Conservation (phyloP, 2,329 filamentous ascomycete species). For the Orbilia quercus region DNA sequence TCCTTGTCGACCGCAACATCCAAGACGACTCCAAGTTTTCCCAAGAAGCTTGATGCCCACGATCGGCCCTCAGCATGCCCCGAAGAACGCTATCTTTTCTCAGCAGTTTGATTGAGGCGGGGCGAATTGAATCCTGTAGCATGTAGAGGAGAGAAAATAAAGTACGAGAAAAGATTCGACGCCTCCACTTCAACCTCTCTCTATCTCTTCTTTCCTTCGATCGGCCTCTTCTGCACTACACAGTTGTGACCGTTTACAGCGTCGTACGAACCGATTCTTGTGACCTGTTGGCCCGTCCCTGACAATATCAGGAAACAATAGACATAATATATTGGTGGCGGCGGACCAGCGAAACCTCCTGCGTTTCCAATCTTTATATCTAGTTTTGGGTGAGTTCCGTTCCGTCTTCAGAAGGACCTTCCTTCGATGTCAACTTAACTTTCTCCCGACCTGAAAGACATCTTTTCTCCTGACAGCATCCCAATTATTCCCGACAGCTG, state of each 20-base stretch:
- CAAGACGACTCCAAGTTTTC: neutral
- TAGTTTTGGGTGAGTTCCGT: neutral
- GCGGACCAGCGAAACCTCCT: neutral
- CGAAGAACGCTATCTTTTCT: constrained; percentile 13
- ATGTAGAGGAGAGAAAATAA: neutral
- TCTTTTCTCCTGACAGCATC: neutral
- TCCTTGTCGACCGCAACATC: constrained; percentile 13
- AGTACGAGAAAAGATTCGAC: neutral
- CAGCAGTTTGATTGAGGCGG: neutral
- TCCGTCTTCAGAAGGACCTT: neutral
- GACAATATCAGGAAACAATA: constrained; percentile 11
- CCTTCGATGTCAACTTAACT: no score
- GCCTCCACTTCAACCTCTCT: neutral
- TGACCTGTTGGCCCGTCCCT: neutral
- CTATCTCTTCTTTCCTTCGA: constrained; percentile 1
- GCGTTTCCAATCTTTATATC: constrained; percentile 6
- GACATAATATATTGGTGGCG: neutral
- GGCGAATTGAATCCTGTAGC: neutral
- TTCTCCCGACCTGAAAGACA: neutral
- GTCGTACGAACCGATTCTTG: neutral
- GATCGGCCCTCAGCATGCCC: constrained; percentile 43
- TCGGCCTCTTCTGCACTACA: neutral
- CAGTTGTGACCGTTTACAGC: neutral
- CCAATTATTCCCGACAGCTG: neutral
- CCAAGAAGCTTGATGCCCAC: constrained; percentile 36